Percentiles rank a stretch among this genome's conserved stretches.
phyloP scores from a whole-genome alignment of 176 grass and related monocot genomes.

The Leersia perrieri region DNA sequence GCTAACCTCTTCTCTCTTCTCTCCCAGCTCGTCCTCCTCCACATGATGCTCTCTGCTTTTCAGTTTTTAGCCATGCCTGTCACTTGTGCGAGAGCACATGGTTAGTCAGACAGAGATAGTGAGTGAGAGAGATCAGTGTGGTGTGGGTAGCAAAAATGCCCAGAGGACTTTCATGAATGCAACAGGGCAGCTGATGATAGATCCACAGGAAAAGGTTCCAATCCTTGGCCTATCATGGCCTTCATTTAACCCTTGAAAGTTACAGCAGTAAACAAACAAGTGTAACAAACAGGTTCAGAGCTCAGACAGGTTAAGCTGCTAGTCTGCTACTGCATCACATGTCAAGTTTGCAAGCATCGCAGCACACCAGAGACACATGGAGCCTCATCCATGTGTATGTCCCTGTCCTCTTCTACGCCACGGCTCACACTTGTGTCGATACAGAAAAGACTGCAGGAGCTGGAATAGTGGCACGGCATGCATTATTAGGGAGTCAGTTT shows the following conservation, averaged over 20 bases:
- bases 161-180: neutral
- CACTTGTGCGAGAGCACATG: slow-evolving; percentile 20
- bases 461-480: neutral
- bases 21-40: neutral
- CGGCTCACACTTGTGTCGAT: neutral
- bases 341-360: slow-evolving; percentile 9
- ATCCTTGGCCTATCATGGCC: neutral
- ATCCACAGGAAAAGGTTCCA: slow-evolving; percentile 6
- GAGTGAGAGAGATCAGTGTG: neutral
- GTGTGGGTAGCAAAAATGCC: slow-evolving; percentile 5
- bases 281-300: neutral
- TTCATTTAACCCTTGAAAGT: slow-evolving; percentile 2
- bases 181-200: neutral
- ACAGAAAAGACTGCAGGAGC: neutral
- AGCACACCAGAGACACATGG: slow-evolving; percentile 35
- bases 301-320: neutral
- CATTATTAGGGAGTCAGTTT: neutral
- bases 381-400: neutral
- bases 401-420: slow-evolving; percentile 29
- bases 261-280: neutral
- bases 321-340: slow-evolving; percentile 23
- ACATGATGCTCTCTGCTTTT: slow-evolving; percentile 30
- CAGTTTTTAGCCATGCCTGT: slow-evolving; percentile 2
- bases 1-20: no score
- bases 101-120: neutral